A percentile compares a stretch with the other conserved stretches of the same genome.
These are phyloP conservation scores for Besnoitia besnoiti DNA, from an alignment of 169 alveolate genomes.

Conservation along the genomic window DNA sequence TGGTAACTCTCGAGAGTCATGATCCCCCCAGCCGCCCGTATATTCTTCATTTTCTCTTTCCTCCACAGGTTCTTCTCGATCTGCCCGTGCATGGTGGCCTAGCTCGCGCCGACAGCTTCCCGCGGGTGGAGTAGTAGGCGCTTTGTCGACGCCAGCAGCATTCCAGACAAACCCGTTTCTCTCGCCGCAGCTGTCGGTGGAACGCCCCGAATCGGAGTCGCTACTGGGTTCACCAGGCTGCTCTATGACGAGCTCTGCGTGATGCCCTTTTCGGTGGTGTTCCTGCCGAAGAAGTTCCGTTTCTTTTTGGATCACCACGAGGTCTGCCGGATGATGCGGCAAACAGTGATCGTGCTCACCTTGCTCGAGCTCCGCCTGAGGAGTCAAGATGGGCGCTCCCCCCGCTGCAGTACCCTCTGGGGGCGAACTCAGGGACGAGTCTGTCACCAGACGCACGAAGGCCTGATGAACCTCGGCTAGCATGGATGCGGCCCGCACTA, in stretches of 20 bases:
- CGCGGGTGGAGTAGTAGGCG: neutral
- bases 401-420: no score
- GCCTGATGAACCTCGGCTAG: neutral
- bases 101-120: neutral
- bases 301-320: neutral
- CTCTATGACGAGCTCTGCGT: neutral
- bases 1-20: neutral
- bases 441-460: neutral
- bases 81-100: neutral
- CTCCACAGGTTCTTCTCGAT: neutral
- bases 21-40: neutral
- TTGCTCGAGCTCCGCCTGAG: neutral
- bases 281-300: neutral
- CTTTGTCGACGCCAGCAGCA: neutral
- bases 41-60: neutral
- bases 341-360: neutral
- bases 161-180: neutral
- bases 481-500: neutral
- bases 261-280: neutral
- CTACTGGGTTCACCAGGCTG: neutral
- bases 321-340: neutral
- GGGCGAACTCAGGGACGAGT: neutral
- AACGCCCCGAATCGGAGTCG: neutral
- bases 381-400: no score
- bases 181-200: neutral